Conservation (phyloP, 2,329 filamentous ascomycete species). For the Tolypocladium pustulatum region DNA sequence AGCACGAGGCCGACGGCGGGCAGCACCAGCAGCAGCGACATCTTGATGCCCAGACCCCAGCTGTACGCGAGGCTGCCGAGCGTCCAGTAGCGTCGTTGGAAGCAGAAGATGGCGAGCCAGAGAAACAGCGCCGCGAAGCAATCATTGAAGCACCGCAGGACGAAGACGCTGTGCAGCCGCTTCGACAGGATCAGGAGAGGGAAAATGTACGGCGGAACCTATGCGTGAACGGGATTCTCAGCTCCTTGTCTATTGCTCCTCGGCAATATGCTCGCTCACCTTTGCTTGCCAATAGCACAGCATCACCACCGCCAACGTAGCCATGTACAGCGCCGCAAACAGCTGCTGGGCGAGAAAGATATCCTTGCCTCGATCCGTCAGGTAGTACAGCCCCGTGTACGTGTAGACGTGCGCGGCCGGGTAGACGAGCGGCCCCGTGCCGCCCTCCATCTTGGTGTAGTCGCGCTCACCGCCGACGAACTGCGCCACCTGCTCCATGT, state of each 20-base stretch:
- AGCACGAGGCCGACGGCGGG: slow-evolving; percentile 72
- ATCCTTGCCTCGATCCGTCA: slow-evolving; percentile 67
- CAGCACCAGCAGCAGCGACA: slow-evolving; percentile 75
- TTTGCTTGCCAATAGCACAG: slow-evolving; percentile 67
- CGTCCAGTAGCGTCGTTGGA: slow-evolving; percentile 67
- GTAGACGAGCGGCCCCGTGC: slow-evolving; percentile 89
- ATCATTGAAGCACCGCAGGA: slow-evolving; percentile 93
- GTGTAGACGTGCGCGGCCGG: slow-evolving; percentile 89
- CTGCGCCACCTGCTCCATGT: slow-evolving; percentile 85
- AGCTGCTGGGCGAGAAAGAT: slow-evolving; percentile 74
- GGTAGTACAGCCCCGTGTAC: slow-evolving; percentile 66
- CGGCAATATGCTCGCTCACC: slow-evolving; percentile 28
- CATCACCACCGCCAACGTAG: slow-evolving; percentile 66
- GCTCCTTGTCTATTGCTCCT: not conserved
- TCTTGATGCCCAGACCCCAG: slow-evolving; percentile 82
- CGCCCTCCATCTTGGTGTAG: slow-evolving; percentile 76
- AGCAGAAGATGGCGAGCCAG: slow-evolving; percentile 68
- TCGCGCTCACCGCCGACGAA: slow-evolving; percentile 78
- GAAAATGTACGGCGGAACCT: slow-evolving; percentile 80
- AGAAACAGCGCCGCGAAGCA: slow-evolving; percentile 78
- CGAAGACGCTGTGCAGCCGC: slow-evolving; percentile 83
- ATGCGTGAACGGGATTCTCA: not conserved
- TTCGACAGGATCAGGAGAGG: slow-evolving; percentile 82
- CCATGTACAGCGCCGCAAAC: slow-evolving; percentile 72
- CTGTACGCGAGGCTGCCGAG: slow-evolving; percentile 64